These are phyloP conservation scores for Mallotus japonicus DNA, from an alignment of 441 rosid genomes.

Conservation along the genomic window DNA sequence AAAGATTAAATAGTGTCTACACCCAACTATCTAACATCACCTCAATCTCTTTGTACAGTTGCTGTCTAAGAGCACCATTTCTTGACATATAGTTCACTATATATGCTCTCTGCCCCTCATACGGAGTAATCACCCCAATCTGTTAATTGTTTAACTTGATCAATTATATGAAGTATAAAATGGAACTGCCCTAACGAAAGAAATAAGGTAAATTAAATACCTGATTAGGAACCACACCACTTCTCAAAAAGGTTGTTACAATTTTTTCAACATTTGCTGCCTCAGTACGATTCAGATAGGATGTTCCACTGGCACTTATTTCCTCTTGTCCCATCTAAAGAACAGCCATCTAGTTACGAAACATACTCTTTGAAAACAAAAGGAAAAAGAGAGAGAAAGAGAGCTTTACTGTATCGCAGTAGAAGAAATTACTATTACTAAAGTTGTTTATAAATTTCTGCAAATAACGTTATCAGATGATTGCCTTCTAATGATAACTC, in stretches of 20 bases:
- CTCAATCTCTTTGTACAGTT: slow-evolving; percentile 99
- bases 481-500: background rate
- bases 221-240: slow-evolving; percentile 98
- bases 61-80: slow-evolving; percentile 97
- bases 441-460: background rate
- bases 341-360: slow-evolving; percentile 30
- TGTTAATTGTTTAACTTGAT: slow-evolving; percentile 28
- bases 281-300: slow-evolving; percentile 98
- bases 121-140: slow-evolving; percentile 99
- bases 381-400: background rate
- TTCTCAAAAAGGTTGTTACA: slow-evolving; percentile 94
- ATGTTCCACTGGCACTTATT: slow-evolving; percentile 99
- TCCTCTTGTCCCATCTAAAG: slow-evolving; percentile 99
- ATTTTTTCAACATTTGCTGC: slow-evolving; percentile 99
- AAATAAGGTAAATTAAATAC: slow-evolving; percentile 27
- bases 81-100: slow-evolving; percentile 98
- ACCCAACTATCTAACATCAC: slow-evolving; percentile 34
- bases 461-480: background rate
- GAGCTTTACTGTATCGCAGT: background rate
- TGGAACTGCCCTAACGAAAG: background rate
- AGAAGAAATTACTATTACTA: background rate
- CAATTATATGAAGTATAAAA: background rate
- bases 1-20: slow-evolving; percentile 14
- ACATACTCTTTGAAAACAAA: slow-evolving; percentile 15
- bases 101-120: slow-evolving; percentile 98